A percentile compares a stretch with the other conserved stretches of the same genome.
These are phyloP conservation scores for Coffea canephora DNA, from an alignment of 257 asterid genomes.

Conservation along the genomic window DNA sequence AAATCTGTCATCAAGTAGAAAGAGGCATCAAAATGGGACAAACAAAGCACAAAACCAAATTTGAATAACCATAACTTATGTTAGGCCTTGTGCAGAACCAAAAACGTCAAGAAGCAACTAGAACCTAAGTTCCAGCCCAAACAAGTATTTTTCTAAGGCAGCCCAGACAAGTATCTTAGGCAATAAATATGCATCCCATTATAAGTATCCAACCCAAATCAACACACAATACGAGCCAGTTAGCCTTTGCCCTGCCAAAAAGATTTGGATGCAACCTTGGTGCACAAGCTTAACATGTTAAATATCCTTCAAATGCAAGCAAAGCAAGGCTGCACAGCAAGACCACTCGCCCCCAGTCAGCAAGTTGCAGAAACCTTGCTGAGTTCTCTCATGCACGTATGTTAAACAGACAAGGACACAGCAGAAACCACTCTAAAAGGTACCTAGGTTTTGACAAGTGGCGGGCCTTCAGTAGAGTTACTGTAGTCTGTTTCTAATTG, in stretches of 20 bases:
- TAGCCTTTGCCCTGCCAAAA: neutral
- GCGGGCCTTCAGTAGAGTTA: neutral
- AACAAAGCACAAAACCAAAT: neutral
- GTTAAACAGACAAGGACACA: neutral
- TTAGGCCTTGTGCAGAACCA: too few species aligned
- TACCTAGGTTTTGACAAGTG: neutral
- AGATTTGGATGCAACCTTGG: neutral
- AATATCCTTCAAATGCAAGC: neutral
- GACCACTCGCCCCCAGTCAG: neutral
- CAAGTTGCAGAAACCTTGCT: neutral
- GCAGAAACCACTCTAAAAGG: neutral
- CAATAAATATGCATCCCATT: neutral
- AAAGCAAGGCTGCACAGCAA: neutral
- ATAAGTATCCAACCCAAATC: neutral
- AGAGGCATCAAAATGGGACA: neutral
- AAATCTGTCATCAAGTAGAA: slow-evolving; percentile 41
- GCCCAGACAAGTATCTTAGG: neutral
- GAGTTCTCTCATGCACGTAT: neutral
- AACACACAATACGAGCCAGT: neutral
- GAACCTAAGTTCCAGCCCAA: neutral
- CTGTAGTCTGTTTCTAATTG: neutral
- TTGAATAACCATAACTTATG: neutral
- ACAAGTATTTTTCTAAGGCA: neutral
- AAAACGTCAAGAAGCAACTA: neutral
- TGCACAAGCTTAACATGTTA: neutral